Conservation (phyloP, 225 moss, liverwort and hornwort genomes). For the Marchantia polymorpha region DNA sequence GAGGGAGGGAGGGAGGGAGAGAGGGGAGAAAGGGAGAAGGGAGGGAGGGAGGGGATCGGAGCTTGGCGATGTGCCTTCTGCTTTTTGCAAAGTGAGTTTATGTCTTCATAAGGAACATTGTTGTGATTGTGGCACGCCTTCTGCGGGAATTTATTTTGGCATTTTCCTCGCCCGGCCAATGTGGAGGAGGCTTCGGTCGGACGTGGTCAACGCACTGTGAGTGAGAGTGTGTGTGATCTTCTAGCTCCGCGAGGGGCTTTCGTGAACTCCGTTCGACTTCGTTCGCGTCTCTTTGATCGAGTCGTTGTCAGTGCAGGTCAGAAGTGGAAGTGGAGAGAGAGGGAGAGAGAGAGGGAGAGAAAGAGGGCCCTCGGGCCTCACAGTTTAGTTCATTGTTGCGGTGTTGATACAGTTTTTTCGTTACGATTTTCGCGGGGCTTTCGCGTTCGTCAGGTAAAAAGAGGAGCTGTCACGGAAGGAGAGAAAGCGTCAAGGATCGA, state of each 20-base stretch:
- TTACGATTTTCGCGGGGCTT: not conserved
- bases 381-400: not conserved
- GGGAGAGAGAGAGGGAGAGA: too few relatives aligned
- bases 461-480: not conserved
- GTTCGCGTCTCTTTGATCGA: too few relatives aligned
- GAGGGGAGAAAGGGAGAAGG: not conserved
- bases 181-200: not conserved
- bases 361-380: not conserved
- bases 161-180: not conserved
- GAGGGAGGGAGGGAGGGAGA: not conserved
- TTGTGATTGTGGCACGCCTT: not conserved
- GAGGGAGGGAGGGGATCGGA: not conserved
- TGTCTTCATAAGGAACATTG: too few relatives aligned
- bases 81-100: slow-evolving; percentile 2
- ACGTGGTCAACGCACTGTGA: slow-evolving; percentile 9
- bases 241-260: too few relatives aligned
- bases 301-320: too few relatives aligned
- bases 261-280: not conserved
- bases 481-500: not conserved
- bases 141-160: not conserved
- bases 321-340: too few relatives aligned
- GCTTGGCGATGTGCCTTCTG: not conserved
- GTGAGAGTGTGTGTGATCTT: too few relatives aligned
- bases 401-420: not conserved
- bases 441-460: not conserved